These are phyloP conservation scores for Fagus sylvatica DNA, from an alignment of 306 rosid species.

Conservation along the genomic window DNA sequence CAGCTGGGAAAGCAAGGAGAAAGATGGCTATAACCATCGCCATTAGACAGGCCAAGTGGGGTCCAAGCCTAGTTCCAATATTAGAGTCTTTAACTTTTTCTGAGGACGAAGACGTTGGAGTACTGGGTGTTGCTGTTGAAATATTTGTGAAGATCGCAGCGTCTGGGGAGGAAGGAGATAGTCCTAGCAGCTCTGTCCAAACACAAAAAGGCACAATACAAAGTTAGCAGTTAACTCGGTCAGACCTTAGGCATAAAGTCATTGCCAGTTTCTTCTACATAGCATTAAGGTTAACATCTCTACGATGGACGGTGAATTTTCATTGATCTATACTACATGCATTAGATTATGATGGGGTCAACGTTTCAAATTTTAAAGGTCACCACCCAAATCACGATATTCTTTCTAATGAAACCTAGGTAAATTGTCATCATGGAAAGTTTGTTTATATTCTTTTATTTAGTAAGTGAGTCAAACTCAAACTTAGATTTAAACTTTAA, in stretches of 20 bases:
- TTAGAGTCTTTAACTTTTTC: background rate
- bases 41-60: conserved; percentile 20
- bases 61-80: conserved; percentile 27
- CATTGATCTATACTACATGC: too few relatives aligned
- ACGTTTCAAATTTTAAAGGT: too few relatives aligned
- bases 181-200: conserved; percentile 61
- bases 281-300: too few relatives aligned
- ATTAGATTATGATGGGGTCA: too few relatives aligned
- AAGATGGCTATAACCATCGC: conserved; percentile 33
- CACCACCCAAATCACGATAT: too few relatives aligned
- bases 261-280: background rate
- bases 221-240: background rate
- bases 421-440: too few relatives aligned
- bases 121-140: conserved; percentile 4
- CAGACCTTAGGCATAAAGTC: background rate
- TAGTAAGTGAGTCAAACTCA: too few relatives aligned
- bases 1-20: conserved; percentile 34
- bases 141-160: conserved; percentile 69
- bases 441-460: too few relatives aligned
- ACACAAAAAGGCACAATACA: background rate
- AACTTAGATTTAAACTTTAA: too few relatives aligned
- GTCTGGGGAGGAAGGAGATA: conserved; percentile 67
- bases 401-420: too few relatives aligned
- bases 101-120: conserved; percentile 7
- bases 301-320: too few relatives aligned